These are phyloP conservation scores for Trichoderma aggressivum DNA, from an alignment of 2,329 filamentous ascomycete species.

Conservation along the genomic window DNA sequence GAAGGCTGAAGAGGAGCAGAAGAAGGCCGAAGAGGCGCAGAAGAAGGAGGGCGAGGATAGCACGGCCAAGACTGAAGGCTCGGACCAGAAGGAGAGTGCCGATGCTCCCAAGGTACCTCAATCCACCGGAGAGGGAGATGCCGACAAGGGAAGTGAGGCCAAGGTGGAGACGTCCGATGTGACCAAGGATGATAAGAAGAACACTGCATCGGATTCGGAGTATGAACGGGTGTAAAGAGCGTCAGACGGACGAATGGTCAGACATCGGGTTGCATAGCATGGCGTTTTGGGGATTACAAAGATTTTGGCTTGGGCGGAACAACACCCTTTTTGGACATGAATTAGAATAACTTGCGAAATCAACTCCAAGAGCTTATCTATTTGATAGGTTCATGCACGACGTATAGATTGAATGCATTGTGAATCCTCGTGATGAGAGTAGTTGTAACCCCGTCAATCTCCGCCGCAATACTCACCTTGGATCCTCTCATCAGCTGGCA, in stretches of 20 bases:
- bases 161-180: slow-evolving; percentile 17
- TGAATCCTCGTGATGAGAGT: no score
- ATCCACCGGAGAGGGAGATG: background rate
- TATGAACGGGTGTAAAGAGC: slow-evolving; percentile 27
- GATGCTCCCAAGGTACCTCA: slow-evolving; percentile 2
- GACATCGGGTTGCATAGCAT: slow-evolving; percentile 3
- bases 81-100: slow-evolving; percentile 22
- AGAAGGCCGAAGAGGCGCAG: no score
- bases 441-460: background rate
- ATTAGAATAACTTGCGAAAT: background rate
- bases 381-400: background rate
- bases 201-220: slow-evolving; percentile 32
- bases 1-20: slow-evolving; percentile 30
- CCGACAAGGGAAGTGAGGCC: background rate
- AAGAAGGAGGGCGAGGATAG: slow-evolving; percentile 27
- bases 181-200: slow-evolving; percentile 26
- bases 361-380: background rate
- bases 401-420: background rate
- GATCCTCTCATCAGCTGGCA: background rate
- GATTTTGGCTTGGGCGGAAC: background rate
- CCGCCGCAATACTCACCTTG: no score
- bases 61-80: slow-evolving; percentile 23
- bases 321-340: background rate
- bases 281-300: slow-evolving; percentile 9
- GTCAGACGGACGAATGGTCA: background rate